Base-by-base conservation (phyloP, 148 eudicot species). In the Salicornia ramosissima region DNA sequence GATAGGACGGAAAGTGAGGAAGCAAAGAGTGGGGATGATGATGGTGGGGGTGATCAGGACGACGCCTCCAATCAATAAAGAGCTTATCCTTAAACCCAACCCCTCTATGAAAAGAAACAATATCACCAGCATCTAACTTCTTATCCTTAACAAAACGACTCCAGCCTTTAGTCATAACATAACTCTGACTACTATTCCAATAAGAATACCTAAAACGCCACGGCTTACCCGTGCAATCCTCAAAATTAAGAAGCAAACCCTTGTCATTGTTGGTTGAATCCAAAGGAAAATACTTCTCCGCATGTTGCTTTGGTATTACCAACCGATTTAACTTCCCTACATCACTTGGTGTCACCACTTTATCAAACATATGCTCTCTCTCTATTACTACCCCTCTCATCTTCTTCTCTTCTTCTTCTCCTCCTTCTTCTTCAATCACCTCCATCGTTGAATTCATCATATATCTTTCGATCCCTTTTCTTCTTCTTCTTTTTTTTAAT, bases 131-230 rank as follows among this genome's bases (percentile, higher is more conserved):
- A 60, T 86, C 85, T 0, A 90, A 84, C 80, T 90, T 86, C 78
- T 90, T 90, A 40, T 90, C 96, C 80, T 90, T 90, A 14, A 90
- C 96, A 70, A 90, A 90, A 0, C 96, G 84, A 69, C 86, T 81
- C 96, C 96, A 90, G 0, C 96, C 96, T 76, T 88, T 90, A 7
- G 96, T 90, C 89, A 90, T 86, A 6, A 90, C 96, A 63, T 88
- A 90, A 80, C 96, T 90, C 63, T 90, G 96, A 75, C 96, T 90
- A 74, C 96, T 90, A 63, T 88, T 88, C 96, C 96, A 90, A 71
- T 90, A 90, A 0, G 93, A 90, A 73, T 90, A 90, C 22, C 92
- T 70, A 71, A 90, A 90, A 16, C 93, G 39, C 96, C 96, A 90
- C 2, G 86, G 77, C 72, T 90, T 90, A 8, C 96, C 96, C 3